Percentiles rank a stretch among this genome's conserved stretches.
Evolutionary conservation across 176 grass and related monocot genomes (phyloP).

Genomic region (Themeda triandra): DNA sequence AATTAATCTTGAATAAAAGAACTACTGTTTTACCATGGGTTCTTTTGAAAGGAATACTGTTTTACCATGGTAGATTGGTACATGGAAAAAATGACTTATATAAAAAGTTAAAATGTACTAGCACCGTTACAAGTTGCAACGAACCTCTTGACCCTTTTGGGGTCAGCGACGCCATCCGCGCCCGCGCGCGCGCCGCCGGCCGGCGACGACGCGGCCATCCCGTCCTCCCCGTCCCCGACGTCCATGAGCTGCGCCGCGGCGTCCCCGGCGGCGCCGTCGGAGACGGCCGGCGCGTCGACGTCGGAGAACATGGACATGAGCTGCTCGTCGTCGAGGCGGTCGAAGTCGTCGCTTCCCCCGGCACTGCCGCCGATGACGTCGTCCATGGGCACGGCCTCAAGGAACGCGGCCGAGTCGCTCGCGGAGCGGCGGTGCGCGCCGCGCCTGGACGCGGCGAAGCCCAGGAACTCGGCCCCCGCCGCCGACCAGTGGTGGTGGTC

Average conservation of each 20-base stretch:
- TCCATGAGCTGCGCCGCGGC: slow-evolving; percentile 46
- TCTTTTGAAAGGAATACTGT: neutral
- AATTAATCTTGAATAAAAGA: neutral
- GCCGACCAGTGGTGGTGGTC: slow-evolving; percentile 31
- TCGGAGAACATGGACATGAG: slow-evolving; percentile 99
- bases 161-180: slow-evolving; percentile 43
- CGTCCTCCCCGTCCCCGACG: slow-evolving; percentile 46
- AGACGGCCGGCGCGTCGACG: slow-evolving; percentile 47
- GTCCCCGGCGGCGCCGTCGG: slow-evolving; percentile 25
- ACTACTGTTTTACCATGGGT: neutral
- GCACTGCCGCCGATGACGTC: slow-evolving; percentile 29
- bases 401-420: slow-evolving; percentile 86
- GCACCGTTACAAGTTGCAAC: neutral
- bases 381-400: slow-evolving; percentile 62
- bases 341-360: slow-evolving; percentile 55
- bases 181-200: neutral
- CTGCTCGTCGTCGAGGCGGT: slow-evolving; percentile 91
- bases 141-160: slow-evolving; percentile 90
- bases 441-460: slow-evolving; percentile 60
- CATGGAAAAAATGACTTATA: neutral
- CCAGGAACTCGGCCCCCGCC: slow-evolving; percentile 60
- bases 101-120: neutral
- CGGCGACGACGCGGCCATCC: neutral
- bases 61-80: slow-evolving; percentile 12
- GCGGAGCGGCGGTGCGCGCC: slow-evolving; percentile 73